Conservation (phyloP, 2,329 filamentous ascomycete species). For the Calonectria hawksworthii region DNA sequence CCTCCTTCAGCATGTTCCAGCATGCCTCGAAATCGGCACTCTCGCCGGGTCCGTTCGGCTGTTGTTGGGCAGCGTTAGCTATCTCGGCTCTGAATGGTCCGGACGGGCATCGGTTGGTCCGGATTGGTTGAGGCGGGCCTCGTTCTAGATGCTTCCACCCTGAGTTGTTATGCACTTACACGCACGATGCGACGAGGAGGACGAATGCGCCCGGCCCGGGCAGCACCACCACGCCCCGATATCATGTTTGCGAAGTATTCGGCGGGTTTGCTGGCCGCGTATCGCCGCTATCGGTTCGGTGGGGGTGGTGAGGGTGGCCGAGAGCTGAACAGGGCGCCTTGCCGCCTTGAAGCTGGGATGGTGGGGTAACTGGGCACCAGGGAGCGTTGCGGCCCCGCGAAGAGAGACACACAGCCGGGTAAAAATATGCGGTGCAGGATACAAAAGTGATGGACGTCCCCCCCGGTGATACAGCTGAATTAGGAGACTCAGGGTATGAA, state of each 20-base stretch:
- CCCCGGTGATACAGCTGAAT: constrained; percentile 28
- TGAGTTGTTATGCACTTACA: constrained; percentile 49
- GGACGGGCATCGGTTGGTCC: neutral
- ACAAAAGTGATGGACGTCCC: constrained; percentile 8
- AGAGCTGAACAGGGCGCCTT: neutral
- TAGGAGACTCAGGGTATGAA: constrained; percentile 20
- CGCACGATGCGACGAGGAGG: constrained; percentile 59
- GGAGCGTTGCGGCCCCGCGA: neutral
- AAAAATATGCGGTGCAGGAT: neutral
- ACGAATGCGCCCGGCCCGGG: constrained; percentile 56
- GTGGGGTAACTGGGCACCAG: constrained; percentile 28
- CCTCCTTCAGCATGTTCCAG: constrained; percentile 83
- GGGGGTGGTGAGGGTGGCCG: neutral
- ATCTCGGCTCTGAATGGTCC: neutral
- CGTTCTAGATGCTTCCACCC: constrained; percentile 10
- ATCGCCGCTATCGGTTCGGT: neutral
- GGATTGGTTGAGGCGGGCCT: constrained; percentile 3
- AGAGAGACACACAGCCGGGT: neutral
- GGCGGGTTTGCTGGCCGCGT: neutral
- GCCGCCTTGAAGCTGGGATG: constrained; percentile 19
- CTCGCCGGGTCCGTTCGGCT: constrained; percentile 62
- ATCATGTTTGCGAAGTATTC: constrained; percentile 55
- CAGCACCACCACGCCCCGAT: constrained; percentile 62
- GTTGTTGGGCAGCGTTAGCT: constrained; percentile 24
- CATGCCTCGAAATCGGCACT: constrained; percentile 86